Evolutionary conservation across 2,329 filamentous ascomycete genomes (phyloP), one percentile per base, ranked within the genome.

Genomic region (Aspergillus pseudoglaucus): DNA sequence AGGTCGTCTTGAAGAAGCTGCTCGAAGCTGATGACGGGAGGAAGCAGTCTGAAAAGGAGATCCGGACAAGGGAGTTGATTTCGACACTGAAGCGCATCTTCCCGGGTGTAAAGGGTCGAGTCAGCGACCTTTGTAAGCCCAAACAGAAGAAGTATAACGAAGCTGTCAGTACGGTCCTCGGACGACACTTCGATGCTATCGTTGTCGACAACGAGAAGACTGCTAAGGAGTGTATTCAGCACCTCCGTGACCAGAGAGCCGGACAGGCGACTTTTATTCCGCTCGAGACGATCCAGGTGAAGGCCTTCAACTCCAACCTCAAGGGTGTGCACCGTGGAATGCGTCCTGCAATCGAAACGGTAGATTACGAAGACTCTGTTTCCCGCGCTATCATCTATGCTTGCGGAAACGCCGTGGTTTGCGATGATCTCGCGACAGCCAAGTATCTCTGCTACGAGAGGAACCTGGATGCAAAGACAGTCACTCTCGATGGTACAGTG

Each of bases 71-170:
- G 59, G 90, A 95, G 63, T 87, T 88, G 62, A 84, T 97, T 30
- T 83, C 84, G 9, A 84, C 88, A 27, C 76, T 98, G 60, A 95
- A 95, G 68, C 85, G 90, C 45, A 87, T 95, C 53, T 95, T 90
- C 59, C 88, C 90, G 1, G 91, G 91, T 42, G 91, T 98, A 40
- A 88, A 88, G 56, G 93, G 93, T 17, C 84, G 91, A 41, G 82
- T 97, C 41, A 88, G 89, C 53, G 89, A 95, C 55, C 80, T 98
- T 38, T 96, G 93, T 73, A 90, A 88, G 56, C 91, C 93, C 1
- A 97, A 96, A 69, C 89, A 96, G 72, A 96, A 95, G 71, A 97
- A 96, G 67, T 98, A 85, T 61, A 88, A 93, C 54, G 88, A 93
- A 57, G 93, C 93, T 41, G 88, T 98, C 53, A 89, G 88, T 59